Evolutionary conservation across 2,329 filamentous ascomycete species (phyloP).

Genomic region (Penicillium verrucosum): DNA sequence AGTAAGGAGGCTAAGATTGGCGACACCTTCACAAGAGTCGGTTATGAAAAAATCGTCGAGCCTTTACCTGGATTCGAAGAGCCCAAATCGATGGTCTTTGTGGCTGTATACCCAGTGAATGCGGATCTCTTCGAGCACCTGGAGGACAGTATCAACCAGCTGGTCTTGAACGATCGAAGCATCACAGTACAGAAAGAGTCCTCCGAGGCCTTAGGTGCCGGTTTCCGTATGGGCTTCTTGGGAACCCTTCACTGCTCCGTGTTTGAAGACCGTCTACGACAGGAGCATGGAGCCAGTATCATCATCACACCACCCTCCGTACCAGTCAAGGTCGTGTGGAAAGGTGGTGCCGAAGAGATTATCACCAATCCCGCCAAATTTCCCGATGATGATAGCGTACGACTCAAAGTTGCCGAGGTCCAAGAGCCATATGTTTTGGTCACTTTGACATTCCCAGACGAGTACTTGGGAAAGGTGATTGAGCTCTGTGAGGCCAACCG

Average conservation of each 20-base stretch:
- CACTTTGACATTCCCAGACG: slow-evolving; percentile 87
- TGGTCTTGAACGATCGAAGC: slow-evolving; percentile 91
- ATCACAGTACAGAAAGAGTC: slow-evolving; percentile 92
- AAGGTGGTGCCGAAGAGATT: slow-evolving; percentile 71
- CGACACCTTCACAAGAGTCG: slow-evolving; percentile 86
- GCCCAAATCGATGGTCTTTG: slow-evolving; percentile 98
- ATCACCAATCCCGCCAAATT: slow-evolving; percentile 86
- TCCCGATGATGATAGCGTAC: slow-evolving; percentile 64
- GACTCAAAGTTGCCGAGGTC: slow-evolving; percentile 57
- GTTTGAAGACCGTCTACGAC: slow-evolving; percentile 89
- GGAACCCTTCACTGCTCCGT: slow-evolving; percentile 99
- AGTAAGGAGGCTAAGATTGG: slow-evolving; percentile 95
- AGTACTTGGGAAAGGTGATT: slow-evolving; percentile 91
- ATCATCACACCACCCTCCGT: slow-evolving; percentile 97
- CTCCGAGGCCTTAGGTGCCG: slow-evolving; percentile 87
- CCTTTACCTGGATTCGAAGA: slow-evolving; percentile 91
- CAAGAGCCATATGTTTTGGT: slow-evolving; percentile 74
- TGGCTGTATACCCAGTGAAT: slow-evolving; percentile 92
- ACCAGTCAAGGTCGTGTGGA: slow-evolving; percentile 80
- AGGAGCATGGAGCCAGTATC: slow-evolving; percentile 91
- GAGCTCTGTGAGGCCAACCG: slow-evolving; percentile 90
- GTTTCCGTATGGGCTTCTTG: slow-evolving; percentile 90
- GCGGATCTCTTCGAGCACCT: slow-evolving; percentile 81
- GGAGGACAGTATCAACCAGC: slow-evolving; percentile 89
- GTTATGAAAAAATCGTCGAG: slow-evolving; percentile 70